Evolutionary conservation across 257 asterid genomes (phyloP).

Genomic region (Solanum ahanhuiri): DNA sequence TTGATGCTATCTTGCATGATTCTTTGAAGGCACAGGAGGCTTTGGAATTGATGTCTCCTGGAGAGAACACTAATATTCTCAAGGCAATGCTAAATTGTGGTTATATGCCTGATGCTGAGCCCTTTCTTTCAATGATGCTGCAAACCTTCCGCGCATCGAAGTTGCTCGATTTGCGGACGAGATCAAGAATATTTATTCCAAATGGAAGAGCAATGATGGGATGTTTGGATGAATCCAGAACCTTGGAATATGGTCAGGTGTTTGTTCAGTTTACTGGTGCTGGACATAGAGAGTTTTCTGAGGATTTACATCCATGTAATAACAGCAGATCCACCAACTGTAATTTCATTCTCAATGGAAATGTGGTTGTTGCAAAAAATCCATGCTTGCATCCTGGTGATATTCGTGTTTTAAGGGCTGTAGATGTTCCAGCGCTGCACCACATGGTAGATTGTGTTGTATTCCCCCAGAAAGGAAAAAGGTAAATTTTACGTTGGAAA

Average conservation of each 20-base stretch:
- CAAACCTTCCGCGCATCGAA: constrained; percentile 63
- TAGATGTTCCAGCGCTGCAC: constrained; percentile 40
- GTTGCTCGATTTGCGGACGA: constrained; percentile 54
- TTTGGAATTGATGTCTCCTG: constrained; percentile 73
- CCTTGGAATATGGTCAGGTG: constrained; percentile 73
- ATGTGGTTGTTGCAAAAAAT: constrained; percentile 74
- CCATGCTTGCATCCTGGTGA: constrained; percentile 98
- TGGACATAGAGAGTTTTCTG: constrained; percentile 18
- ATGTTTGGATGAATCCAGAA: constrained; percentile 76
- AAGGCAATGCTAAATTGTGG: constrained; percentile 84
- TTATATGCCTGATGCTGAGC: constrained; percentile 72
- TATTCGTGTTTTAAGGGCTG: constrained; percentile 62
- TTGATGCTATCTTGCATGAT: constrained; percentile 52
- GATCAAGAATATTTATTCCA: constrained; percentile 59
- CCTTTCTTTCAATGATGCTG: constrained; percentile 84
- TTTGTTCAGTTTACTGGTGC: constrained; percentile 58
- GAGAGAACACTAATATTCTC: constrained; percentile 64
- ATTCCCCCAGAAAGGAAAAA: constrained; percentile 63
- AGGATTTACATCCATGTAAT: constrained; percentile 9
- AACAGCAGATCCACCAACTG: constrained; percentile 5
- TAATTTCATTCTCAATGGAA: constrained; percentile 24
- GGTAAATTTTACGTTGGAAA: constrained; percentile 26
- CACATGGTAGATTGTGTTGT: constrained; percentile 96
- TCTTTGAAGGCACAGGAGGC: constrained; percentile 66
- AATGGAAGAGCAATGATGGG: constrained; percentile 81